Percentiles rank a stretch among this genome's conserved stretches.
Evolutionary conservation across 371 early-diverging fungal species (phyloP).

Genomic region (Apophysomyces sp.): DNA sequence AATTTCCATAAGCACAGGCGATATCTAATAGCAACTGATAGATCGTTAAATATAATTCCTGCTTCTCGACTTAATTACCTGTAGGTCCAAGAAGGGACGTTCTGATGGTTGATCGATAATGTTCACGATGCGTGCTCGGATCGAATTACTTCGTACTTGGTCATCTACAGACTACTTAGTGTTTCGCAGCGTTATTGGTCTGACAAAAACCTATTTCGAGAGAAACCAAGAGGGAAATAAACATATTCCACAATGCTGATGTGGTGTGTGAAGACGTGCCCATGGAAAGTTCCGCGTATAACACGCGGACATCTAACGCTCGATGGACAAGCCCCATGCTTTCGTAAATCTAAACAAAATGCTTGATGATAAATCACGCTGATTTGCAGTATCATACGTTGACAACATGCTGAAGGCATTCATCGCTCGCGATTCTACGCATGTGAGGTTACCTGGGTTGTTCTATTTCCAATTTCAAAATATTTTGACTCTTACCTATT

Average conservation of each 20-base stretch:
- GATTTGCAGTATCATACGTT: not conserved
- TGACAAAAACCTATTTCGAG: slow-evolving; percentile 24
- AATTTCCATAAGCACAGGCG: not conserved
- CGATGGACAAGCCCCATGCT: not conserved
- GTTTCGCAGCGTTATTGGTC: not conserved
- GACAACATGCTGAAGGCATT: not conserved
- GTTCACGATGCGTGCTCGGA: not conserved
- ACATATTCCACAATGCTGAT: slow-evolving; percentile 10
- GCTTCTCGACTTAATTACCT: slow-evolving; percentile 3
- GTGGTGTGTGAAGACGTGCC: not conserved
- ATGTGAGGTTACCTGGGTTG: not conserved
- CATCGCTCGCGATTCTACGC: not conserved
- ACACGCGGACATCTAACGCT: slow-evolving; percentile 11
- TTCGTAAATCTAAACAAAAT: not conserved
- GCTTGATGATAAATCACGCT: not conserved
- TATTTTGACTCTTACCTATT: not conserved
- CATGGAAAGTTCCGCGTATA: slow-evolving; percentile 1
- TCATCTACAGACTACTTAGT: slow-evolving; percentile 17
- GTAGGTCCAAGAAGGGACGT: not conserved
- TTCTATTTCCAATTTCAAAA: not conserved
- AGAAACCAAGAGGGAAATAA: slow-evolving; percentile 20
- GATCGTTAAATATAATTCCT: not conserved
- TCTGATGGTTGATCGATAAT: not conserved
- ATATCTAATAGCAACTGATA: slow-evolving; percentile 6
- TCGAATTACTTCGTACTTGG: slow-evolving; percentile 19